Conservation (phyloP, 352 stramenopile genomes). For the Phytophthora cactorum region DNA sequence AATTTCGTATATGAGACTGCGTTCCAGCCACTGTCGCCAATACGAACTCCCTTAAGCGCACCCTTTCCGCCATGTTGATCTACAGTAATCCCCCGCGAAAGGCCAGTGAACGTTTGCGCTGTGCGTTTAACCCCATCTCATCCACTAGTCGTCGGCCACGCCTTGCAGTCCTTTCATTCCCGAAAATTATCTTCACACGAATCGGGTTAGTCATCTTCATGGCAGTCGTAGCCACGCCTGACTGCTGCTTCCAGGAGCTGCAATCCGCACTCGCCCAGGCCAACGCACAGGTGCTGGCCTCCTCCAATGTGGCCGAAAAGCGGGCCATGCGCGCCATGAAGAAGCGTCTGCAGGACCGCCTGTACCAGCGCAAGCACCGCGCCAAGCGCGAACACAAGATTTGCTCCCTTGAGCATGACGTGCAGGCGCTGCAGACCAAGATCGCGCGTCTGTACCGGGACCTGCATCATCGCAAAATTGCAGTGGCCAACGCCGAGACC, state of each 20-base stretch:
- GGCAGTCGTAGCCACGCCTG: slow-evolving; percentile 9
- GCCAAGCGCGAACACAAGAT: slow-evolving; percentile 40
- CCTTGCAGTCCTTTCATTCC: neutral
- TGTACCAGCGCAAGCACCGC: slow-evolving; percentile 48
- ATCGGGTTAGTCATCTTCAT: slow-evolving; percentile 12
- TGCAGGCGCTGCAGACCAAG: slow-evolving; percentile 28
- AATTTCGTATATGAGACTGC: neutral
- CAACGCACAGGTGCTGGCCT: slow-evolving; percentile 20
- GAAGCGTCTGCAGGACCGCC: slow-evolving; percentile 41
- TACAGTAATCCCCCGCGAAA: neutral
- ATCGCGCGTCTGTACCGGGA: slow-evolving; percentile 36
- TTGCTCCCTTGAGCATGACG: slow-evolving; percentile 26
- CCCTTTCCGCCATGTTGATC: neutral
- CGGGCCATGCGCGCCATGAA: slow-evolving; percentile 18
- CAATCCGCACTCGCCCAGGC: slow-evolving; percentile 15
- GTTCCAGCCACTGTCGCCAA: neutral
- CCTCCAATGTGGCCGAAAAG: slow-evolving; percentile 25
- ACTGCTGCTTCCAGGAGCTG: slow-evolving; percentile 25
- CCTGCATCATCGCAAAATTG: slow-evolving; percentile 24
- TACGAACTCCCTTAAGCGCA: neutral
- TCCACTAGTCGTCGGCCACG: neutral
- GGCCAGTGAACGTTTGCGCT: neutral
- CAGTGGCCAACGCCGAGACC: slow-evolving; percentile 4
- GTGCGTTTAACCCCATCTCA: neutral
- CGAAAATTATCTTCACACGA: slow-evolving; percentile 6